A percentile compares a stretch with the other conserved stretches of the same genome.
These are phyloP conservation scores for Microdochium nivale DNA, from an alignment of 2,329 filamentous ascomycete species.

Conservation along the genomic window DNA sequence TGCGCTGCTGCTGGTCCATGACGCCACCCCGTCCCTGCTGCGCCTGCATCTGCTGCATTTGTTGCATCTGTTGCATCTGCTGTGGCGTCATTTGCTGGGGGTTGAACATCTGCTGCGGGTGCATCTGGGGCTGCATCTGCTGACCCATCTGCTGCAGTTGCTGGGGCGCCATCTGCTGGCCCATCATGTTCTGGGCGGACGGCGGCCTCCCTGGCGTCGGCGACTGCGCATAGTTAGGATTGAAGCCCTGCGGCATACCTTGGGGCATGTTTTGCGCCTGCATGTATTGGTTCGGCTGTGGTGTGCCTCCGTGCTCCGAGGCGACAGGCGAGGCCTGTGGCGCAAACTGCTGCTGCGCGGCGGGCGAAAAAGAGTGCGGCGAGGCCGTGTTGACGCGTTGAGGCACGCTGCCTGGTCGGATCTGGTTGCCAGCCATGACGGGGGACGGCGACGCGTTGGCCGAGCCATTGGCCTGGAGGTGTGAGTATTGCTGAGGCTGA, in stretches of 20 bases:
- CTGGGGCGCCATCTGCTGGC: slow-evolving; percentile 25
- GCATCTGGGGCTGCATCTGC: slow-evolving; percentile 28
- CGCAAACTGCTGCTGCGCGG: slow-evolving; percentile 63
- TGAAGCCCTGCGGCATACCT: slow-evolving; percentile 49
- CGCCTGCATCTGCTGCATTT: slow-evolving; percentile 21
- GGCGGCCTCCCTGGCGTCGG: slow-evolving; percentile 48
- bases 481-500: slow-evolving; percentile 66
- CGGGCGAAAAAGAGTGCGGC: slow-evolving; percentile 81
- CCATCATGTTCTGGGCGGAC: slow-evolving; percentile 42
- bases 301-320: slow-evolving; percentile 66
- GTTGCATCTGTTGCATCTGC: slow-evolving; percentile 39
- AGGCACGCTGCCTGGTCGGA: slow-evolving; percentile 60
- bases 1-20: slow-evolving; percentile 66
- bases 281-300: slow-evolving; percentile 65
- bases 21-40: slow-evolving; percentile 37
- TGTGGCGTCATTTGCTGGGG: slow-evolving; percentile 11
- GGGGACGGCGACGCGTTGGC: slow-evolving; percentile 86
- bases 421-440: slow-evolving; percentile 71
- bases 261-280: slow-evolving; percentile 40
- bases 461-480: slow-evolving; percentile 73
- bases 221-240: slow-evolving; percentile 48
- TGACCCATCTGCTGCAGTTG: slow-evolving; percentile 24
- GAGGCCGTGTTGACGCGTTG: slow-evolving; percentile 86
- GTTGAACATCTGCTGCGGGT: slow-evolving; percentile 8
- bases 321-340: slow-evolving; percentile 68